Evolutionary conservation across 352 stramenopile genomes (phyloP).

Genomic region (Pythium scleroteichum): DNA sequence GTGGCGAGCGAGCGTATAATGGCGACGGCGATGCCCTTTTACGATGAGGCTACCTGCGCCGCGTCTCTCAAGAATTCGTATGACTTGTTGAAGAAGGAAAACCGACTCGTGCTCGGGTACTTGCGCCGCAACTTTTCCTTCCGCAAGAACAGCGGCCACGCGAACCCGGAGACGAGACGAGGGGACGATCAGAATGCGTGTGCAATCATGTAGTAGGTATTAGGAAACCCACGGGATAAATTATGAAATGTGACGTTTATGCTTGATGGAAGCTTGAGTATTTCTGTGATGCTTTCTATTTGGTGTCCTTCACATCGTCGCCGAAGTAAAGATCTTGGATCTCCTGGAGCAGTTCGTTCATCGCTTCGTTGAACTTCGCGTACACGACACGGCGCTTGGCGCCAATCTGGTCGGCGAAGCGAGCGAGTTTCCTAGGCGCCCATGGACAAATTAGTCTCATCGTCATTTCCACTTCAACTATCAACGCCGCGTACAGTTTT

Average conservation of each 20-base stretch:
- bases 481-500: constrained; percentile 52
- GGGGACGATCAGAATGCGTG: constrained; percentile 61
- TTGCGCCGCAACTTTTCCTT: constrained; percentile 85
- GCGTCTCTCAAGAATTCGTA: constrained; percentile 44
- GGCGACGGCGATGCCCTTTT: constrained; percentile 39
- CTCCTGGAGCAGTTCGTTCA: constrained; percentile 73
- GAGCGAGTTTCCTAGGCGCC: constrained; percentile 75
- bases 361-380: constrained; percentile 68
- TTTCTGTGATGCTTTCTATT: constrained; percentile 26
- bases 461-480: not conserved
- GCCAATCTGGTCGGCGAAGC: constrained; percentile 78
- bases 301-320: constrained; percentile 48
- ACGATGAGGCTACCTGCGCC: constrained; percentile 29
- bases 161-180: constrained; percentile 31
- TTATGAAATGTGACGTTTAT: constrained; percentile 27
- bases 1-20: constrained; percentile 78
- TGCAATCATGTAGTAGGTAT: constrained; percentile 74
- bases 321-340: constrained; percentile 64
- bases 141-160: constrained; percentile 33
- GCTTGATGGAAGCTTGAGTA: constrained; percentile 1
- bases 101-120: constrained; percentile 75
- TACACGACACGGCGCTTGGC: constrained; percentile 51
- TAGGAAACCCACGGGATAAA: constrained; percentile 15
- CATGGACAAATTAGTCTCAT: not conserved
- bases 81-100: constrained; percentile 38